A percentile compares a stretch with the other conserved stretches of the same genome.
Evolutionary conservation across 2,329 filamentous ascomycete species (phyloP).

Genomic region (Aspergillus fructus): DNA sequence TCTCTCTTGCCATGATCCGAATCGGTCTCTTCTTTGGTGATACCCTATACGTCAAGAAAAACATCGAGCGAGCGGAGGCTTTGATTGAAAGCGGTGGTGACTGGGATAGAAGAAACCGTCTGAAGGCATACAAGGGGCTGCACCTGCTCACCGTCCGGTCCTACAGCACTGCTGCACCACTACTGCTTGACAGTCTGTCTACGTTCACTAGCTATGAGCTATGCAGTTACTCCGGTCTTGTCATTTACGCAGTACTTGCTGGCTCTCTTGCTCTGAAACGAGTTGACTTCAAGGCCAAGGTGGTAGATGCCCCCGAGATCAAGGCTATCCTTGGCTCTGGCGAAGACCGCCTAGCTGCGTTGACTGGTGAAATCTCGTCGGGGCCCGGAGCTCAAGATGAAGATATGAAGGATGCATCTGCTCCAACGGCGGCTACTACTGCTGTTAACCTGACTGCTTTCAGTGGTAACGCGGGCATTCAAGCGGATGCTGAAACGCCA

Average conservation of each 20-base stretch:
- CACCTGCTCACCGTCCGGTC: slow-evolving; percentile 90
- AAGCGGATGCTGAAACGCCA: slow-evolving; percentile 74
- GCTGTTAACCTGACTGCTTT: slow-evolving; percentile 87
- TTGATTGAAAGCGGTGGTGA: slow-evolving; percentile 94
- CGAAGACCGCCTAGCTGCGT: slow-evolving; percentile 80
- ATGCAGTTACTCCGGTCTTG: slow-evolving; percentile 91
- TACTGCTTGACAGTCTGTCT: slow-evolving; percentile 93
- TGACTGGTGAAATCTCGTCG: slow-evolving; percentile 76
- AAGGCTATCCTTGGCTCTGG: slow-evolving; percentile 91
- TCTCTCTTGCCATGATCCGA: slow-evolving; percentile 93
- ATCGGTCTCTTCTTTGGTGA: slow-evolving; percentile 96
- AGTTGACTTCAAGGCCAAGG: slow-evolving; percentile 98
- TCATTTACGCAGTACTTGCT: slow-evolving; percentile 92
- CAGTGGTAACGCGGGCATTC: slow-evolving; percentile 62
- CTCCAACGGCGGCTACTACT: slow-evolving; percentile 57
- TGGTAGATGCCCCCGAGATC: slow-evolving; percentile 97
- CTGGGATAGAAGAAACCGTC: slow-evolving; percentile 95
- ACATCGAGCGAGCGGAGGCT: slow-evolving; percentile 82
- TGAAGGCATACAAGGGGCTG: slow-evolving; percentile 97
- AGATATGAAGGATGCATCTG: slow-evolving; percentile 66
- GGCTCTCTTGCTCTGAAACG: slow-evolving; percentile 93
- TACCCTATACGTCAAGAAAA: slow-evolving; percentile 87
- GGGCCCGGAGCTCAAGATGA: slow-evolving; percentile 76
- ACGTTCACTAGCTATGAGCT: slow-evolving; percentile 99
- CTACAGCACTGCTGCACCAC: slow-evolving; percentile 82